Evolutionary conservation across 2,329 filamentous ascomycete species (phyloP), one percentile per base, ranked within the genome.

Genomic region (Beauveria medogensis): DNA sequence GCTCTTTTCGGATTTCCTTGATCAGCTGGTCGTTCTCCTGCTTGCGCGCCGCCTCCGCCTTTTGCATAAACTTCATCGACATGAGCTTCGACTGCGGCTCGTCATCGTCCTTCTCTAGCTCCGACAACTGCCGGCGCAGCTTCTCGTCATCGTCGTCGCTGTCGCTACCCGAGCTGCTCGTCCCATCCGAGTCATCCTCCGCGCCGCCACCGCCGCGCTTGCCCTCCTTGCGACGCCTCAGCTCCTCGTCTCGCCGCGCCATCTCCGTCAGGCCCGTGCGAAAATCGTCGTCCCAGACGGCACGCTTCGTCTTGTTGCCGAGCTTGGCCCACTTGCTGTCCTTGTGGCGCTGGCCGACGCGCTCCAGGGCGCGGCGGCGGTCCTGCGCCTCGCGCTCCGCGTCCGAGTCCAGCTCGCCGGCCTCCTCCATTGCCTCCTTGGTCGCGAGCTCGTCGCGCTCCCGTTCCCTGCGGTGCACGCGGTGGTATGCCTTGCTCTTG

Each of bases 271-370:
- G 82, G 7, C 89, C 89, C 22, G 85, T 78, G 55, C 91, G 85
- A 64, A 91, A 92, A 64, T 93, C 89, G 26, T 95, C 90, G 68
- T 96, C 92, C 92, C 92, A 96, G 0, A 86, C 88, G 4, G 89
- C 88, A 54, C 90, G 85, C 52, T 92, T 91, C 43, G 84, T 87
- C 67, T 89, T 86, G 70, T 90, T 90, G 63, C 92, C 80, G 61
- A 87, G 84, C 79, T 95, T 96, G 43, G 92, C 91, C 91, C 92
- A 96, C 70, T 92, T 95, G 76, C 90, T 94, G 58, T 96, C 90
- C 65, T 87, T 85, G 74, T 96, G 92, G 66, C 91, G 87, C 16
- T 89, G 86, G 22, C 91, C 89, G 80, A 96, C 92, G 68, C 92
- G 82, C 72, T 93, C 91, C 67, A 92, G 84, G 1, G 92, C 92